phyloP scores from a whole-genome alignment of 768 basidiomycete species.

The Lentinula guzmanii region DNA sequence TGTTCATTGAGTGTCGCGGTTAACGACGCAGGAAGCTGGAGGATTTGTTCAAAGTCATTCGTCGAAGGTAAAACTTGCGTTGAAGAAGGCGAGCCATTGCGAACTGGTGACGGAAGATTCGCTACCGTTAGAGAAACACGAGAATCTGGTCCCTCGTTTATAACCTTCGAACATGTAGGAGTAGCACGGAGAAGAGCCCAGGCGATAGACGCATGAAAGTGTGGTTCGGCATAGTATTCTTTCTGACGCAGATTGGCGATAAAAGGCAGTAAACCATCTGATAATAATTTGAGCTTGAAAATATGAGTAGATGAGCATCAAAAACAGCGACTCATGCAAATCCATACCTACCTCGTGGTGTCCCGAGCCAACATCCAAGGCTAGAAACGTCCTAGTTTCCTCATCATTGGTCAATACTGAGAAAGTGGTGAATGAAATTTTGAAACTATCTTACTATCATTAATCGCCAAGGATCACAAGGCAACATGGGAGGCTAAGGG shows the following conservation, averaged over 20 bases:
- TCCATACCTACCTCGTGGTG: conserved; percentile 54
- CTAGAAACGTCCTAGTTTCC: conserved; percentile 72
- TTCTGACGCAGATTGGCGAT: conserved; percentile 63
- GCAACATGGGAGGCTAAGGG: neutral
- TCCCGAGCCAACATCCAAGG: conserved; percentile 80
- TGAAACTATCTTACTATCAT: conserved; percentile 43
- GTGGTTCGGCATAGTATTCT: conserved; percentile 72
- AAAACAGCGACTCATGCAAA: neutral
- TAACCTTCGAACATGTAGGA: neutral
- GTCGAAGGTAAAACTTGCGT: conserved; percentile 5
- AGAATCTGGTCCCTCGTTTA: neutral
- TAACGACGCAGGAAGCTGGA: conserved; percentile 41
- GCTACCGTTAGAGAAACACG: neutral
- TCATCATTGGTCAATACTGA: conserved; percentile 76
- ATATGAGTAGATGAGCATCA: neutral
- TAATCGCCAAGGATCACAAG: conserved; percentile 3
- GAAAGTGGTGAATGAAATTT: conserved; percentile 66
- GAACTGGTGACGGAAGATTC: conserved; percentile 11
- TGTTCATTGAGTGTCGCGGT: conserved; percentile 44
- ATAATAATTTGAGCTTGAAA: conserved; percentile 52
- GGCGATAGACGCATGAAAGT: conserved; percentile 85
- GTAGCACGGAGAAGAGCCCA: conserved; percentile 66
- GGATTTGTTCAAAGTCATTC: conserved; percentile 40
- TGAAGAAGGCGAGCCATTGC: conserved; percentile 7
- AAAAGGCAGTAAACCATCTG: conserved; percentile 50